Evolutionary conservation across 208 protist species (phyloP).

Genomic region (Leishmania major): DNA sequence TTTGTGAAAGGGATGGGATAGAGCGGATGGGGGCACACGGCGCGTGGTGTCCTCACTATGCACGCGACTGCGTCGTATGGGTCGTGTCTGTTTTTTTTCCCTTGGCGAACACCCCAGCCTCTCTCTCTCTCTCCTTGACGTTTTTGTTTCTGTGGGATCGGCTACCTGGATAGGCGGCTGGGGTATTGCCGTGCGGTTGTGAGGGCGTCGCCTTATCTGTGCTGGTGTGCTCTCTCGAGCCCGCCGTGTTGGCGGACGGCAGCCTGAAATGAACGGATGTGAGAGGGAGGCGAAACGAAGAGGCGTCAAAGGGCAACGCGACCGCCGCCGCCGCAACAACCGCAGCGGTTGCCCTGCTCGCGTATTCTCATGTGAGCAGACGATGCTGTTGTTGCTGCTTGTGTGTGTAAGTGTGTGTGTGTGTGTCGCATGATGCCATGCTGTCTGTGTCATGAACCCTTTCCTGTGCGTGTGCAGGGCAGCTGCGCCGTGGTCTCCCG

Average conservation of each 20-base stretch:
- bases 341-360: background rate
- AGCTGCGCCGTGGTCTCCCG: background rate
- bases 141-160: background rate
- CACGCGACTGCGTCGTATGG: background rate
- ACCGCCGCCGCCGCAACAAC: background rate
- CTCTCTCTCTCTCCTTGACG: background rate
- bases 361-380: background rate
- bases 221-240: background rate
- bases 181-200: background rate
- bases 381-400: background rate
- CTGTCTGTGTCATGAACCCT: background rate
- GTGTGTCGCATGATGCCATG: background rate
- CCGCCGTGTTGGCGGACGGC: background rate
- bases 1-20: background rate
- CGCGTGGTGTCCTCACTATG: background rate
- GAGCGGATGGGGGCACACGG: background rate
- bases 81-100: background rate
- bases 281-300: background rate
- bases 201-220: background rate
- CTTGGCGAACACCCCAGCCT: background rate
- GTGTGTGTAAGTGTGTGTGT: slow-evolving; percentile 2
- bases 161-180: background rate
- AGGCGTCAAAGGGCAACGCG: background rate
- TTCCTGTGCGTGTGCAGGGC: background rate
- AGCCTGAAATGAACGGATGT: background rate